Evolutionary conservation across 228 moss, liverwort and hornwort species (phyloP), one percentile per base, ranked within the genome.

Genomic region (Sphagnum fallax): DNA sequence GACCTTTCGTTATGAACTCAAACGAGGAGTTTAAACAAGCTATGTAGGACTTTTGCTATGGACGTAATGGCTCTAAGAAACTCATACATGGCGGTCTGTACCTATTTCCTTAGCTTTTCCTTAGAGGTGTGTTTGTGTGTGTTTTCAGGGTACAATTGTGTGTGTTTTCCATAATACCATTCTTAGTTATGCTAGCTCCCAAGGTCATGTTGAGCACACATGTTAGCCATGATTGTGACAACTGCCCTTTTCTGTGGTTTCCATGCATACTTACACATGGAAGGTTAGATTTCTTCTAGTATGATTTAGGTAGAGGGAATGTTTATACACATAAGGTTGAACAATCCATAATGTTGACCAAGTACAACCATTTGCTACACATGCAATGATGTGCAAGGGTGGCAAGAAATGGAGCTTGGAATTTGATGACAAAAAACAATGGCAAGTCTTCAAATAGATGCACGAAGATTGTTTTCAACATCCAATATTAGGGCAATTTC

Each of bases 321-420:
- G 76, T 85, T 74, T 90, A 83, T 62, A 79, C 88, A 5, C 75
- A 86, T 15, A 98, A 98, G 78, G 87, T 88, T 64, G 93, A 91
- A 76, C 93, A 98, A 70, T 83, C 90, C 50, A 76, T 88, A 57
- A 87, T 85, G 18, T 18, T 18, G 18, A 69, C 72, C 88, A 0
- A 91, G 91, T 63, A 88, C 87, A 66, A 81, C 90, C 58, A 98
- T 90, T 70, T 90, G 90, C 50, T 93, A 83, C 55, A 98, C 97
- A 98, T 80, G 87, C 97, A 52, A 70, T 89, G 79, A 91, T 98
- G 69, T 98, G 93, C 90, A 98, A 87, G 74, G 93, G 90, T 15
- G 90, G 87, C 47, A 98, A 93, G 84, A 91, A 88, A 11, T 91
- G 93, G 91, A 93, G 84, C 64, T 73, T 98, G 80, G 97, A 98